Conservation (phyloP, 768 basidiomycete species). For the Asterophora parasitica region DNA sequence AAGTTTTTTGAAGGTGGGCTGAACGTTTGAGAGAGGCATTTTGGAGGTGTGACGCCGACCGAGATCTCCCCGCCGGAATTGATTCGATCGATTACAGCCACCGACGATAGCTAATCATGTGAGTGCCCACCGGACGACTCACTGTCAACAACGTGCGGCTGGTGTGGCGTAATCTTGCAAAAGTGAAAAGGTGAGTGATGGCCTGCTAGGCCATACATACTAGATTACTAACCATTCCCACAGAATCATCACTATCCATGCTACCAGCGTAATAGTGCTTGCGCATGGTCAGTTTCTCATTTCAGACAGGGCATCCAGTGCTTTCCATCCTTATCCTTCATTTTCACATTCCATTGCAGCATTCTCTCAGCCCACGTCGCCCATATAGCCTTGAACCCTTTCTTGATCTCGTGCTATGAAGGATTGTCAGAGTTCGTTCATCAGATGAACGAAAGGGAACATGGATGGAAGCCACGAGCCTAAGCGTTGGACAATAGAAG, state of each 20-base stretch:
- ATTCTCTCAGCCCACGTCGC: background rate
- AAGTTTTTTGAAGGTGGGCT: background rate
- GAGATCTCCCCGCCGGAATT: background rate
- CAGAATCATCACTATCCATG: too few species aligned
- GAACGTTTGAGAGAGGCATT: background rate
- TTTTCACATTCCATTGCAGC: slow-evolving; percentile 4
- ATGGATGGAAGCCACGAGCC: too few species aligned
- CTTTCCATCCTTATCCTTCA: background rate
- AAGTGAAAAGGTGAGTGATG: too few species aligned
- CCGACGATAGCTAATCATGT: too few species aligned
- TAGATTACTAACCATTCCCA: too few species aligned
- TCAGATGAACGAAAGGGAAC: background rate
- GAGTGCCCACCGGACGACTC: too few species aligned
- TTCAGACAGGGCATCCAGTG: slow-evolving; percentile 1
- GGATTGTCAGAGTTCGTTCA: background rate
- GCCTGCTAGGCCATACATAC: too few species aligned
- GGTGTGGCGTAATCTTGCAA: too few species aligned
- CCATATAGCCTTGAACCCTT: slow-evolving; percentile 1
- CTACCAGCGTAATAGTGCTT: too few species aligned
- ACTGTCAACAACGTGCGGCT: too few species aligned
- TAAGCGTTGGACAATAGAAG: too few species aligned
- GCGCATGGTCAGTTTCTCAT: background rate
- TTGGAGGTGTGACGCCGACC: background rate
- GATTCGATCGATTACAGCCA: slow-evolving; percentile 1
- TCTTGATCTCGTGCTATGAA: background rate